Evolutionary conservation across 192 early-diverging fungal genomes (phyloP).

Genomic region (Backusella parvicylindrica): DNA sequence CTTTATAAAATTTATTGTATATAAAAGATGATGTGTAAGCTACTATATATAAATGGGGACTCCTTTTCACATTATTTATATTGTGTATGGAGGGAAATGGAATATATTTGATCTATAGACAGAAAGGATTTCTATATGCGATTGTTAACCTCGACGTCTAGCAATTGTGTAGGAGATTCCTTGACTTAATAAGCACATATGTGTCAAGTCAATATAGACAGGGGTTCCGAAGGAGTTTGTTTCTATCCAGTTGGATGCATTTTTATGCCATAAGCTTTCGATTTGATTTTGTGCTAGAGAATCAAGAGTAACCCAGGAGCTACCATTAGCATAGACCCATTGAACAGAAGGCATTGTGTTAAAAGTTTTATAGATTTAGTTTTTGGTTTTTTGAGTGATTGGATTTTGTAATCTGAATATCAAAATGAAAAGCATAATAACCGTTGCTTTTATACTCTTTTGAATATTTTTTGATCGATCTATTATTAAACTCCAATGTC

Average conservation of each 20-base stretch:
- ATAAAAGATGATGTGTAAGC: too few species aligned
- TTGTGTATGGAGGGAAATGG: background rate
- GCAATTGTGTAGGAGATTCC: background rate
- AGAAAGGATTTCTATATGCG: background rate
- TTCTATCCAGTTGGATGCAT: slow-evolving; percentile 2
- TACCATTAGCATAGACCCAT: slow-evolving; percentile 9
- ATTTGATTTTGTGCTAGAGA: background rate
- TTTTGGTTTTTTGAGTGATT: background rate
- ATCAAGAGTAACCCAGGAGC: background rate
- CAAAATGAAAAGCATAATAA: background rate
- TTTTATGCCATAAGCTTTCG: background rate
- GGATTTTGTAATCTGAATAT: background rate
- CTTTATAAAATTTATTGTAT: too few species aligned
- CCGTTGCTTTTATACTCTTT: background rate
- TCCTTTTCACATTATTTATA: background rate
- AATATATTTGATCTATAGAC: background rate
- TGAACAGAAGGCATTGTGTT: background rate
- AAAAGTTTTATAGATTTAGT: background rate
- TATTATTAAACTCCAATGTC: background rate
- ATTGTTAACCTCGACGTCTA: background rate
- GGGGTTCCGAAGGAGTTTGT: background rate
- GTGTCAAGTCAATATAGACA: background rate
- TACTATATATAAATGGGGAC: too few species aligned
- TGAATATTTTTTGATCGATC: background rate
- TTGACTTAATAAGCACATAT: background rate